Percentiles rank a stretch among this genome's conserved stretches.
phyloP scores from a whole-genome alignment of 306 rosid genomes.

The Comarum palustre region DNA sequence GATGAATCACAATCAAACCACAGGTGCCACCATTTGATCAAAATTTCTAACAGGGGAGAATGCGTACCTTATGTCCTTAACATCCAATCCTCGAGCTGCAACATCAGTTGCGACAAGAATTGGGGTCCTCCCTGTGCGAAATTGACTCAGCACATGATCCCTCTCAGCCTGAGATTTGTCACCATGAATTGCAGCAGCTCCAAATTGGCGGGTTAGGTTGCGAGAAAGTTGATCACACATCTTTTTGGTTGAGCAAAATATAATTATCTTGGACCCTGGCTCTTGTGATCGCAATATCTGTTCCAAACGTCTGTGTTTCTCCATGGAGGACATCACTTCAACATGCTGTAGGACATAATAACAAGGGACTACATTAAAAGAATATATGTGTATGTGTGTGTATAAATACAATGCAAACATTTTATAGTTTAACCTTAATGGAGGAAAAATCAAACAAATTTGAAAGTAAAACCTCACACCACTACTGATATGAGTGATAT shows the following conservation, averaged over 20 bases:
- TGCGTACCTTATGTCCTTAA: constrained; percentile 87
- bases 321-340: constrained; percentile 69
- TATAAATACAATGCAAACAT: not conserved
- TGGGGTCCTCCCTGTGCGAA: constrained; percentile 83
- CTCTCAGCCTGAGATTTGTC: constrained; percentile 98
- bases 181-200: constrained; percentile 97
- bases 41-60: constrained; percentile 5
- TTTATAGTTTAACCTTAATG: not conserved
- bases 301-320: constrained; percentile 82
- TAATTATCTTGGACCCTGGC: constrained; percentile 83
- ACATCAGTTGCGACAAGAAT: constrained; percentile 97
- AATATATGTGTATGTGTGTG: not conserved
- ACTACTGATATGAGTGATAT: not conserved
- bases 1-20: not conserved
- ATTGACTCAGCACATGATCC: constrained; percentile 82
- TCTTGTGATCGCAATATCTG: constrained; percentile 85
- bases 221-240: constrained; percentile 99
- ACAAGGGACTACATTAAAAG: constrained; percentile 14
- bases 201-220: constrained; percentile 85
- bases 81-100: constrained; percentile 94
- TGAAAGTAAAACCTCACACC: not conserved
- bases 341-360: constrained; percentile 54
- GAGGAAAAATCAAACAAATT: not conserved
- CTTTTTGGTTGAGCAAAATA: constrained; percentile 95
- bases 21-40: not conserved